These are phyloP conservation scores for Boletus pseudo-olivaceus DNA, from an alignment of 768 basidiomycete genomes.

Conservation along the genomic window DNA sequence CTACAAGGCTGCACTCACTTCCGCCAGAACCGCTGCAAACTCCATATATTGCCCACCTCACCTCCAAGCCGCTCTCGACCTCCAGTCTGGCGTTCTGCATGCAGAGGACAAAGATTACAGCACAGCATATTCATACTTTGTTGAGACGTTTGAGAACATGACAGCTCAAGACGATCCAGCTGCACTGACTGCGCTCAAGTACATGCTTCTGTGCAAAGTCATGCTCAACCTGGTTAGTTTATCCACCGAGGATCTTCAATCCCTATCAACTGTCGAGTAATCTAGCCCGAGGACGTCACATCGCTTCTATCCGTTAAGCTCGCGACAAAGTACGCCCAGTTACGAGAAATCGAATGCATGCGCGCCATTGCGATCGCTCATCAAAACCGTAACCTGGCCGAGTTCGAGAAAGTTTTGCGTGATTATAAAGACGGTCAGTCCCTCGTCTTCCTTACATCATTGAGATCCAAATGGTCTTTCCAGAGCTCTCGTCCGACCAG, in stretches of 20 bases:
- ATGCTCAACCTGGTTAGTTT: slow-evolving; percentile 87
- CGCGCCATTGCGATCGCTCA: slow-evolving; percentile 93
- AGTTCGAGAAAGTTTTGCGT: slow-evolving; percentile 83
- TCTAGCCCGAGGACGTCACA: slow-evolving; percentile 89
- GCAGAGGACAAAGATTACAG: slow-evolving; percentile 98
- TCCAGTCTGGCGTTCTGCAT: slow-evolving; percentile 79
- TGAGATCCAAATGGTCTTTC: neutral
- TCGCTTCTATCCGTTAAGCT: slow-evolving; percentile 84
- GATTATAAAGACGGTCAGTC: slow-evolving; percentile 77
- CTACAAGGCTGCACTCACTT: slow-evolving; percentile 75
- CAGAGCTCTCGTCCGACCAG: slow-evolving; percentile 92
- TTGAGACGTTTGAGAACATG: slow-evolving; percentile 92
- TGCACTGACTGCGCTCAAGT: slow-evolving; percentile 87
- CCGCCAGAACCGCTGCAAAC: slow-evolving; percentile 90
- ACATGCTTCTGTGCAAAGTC: slow-evolving; percentile 97
- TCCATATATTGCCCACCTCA: slow-evolving; percentile 88
- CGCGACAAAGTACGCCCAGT: slow-evolving; percentile 80
- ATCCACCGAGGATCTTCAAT: neutral
- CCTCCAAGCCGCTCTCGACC: slow-evolving; percentile 58
- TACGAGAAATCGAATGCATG: slow-evolving; percentile 93
- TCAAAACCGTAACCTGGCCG: slow-evolving; percentile 81
- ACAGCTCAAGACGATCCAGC: slow-evolving; percentile 69
- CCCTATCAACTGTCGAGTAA: neutral
- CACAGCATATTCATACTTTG: slow-evolving; percentile 96
- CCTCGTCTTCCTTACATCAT: neutral